Percentiles rank a stretch among this genome's conserved stretches.
These are phyloP conservation scores for Tanozyma kutaoensis DNA, from an alignment of 805 yeast genomes.

Conservation along the genomic window DNA sequence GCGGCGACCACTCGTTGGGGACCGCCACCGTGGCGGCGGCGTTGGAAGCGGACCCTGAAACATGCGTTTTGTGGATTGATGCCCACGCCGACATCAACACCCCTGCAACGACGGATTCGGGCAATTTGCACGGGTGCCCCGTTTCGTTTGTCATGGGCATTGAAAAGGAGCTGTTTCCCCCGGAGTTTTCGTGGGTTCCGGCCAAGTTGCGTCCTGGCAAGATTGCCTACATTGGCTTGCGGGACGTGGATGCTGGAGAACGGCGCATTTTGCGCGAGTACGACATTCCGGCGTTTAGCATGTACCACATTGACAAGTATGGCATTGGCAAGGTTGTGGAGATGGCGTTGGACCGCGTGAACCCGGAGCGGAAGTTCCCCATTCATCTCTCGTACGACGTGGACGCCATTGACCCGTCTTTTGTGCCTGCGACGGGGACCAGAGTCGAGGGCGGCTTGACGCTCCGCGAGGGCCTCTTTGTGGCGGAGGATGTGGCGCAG, in stretches of 20 bases:
- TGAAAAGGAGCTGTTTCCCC: slow-evolving; percentile 53
- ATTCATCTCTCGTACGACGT: slow-evolving; percentile 90
- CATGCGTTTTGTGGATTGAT: slow-evolving; percentile 90
- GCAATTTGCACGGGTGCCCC: slow-evolving; percentile 95
- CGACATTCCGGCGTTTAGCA: slow-evolving; percentile 74
- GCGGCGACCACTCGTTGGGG: slow-evolving; percentile 96
- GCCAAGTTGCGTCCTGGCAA: slow-evolving; percentile 49
- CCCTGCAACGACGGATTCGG: slow-evolving; percentile 68
- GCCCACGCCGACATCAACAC: slow-evolving; percentile 98
- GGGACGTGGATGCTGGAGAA: slow-evolving; percentile 88
- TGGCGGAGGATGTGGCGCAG: slow-evolving; percentile 85
- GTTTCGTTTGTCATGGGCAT: slow-evolving; percentile 83
- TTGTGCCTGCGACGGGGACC: slow-evolving; percentile 95
- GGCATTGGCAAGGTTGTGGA: slow-evolving; percentile 88
- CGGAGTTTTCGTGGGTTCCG: slow-evolving; percentile 73
- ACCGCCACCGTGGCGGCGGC: slow-evolving; percentile 88
- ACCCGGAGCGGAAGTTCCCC: slow-evolving; percentile 57
- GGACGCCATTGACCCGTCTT: slow-evolving; percentile 91
- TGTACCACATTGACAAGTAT: slow-evolving; percentile 91
- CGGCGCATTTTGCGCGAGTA: slow-evolving; percentile 56
- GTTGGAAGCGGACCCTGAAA: slow-evolving; percentile 65
- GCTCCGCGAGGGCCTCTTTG: slow-evolving; percentile 83
- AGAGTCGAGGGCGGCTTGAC: slow-evolving; percentile 95
- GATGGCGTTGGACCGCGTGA: slow-evolving; percentile 72
- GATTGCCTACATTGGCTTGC: slow-evolving; percentile 84